These are phyloP conservation scores for Trichoderma atroviride DNA, from an alignment of 2,329 filamentous ascomycete genomes.

Conservation along the genomic window DNA sequence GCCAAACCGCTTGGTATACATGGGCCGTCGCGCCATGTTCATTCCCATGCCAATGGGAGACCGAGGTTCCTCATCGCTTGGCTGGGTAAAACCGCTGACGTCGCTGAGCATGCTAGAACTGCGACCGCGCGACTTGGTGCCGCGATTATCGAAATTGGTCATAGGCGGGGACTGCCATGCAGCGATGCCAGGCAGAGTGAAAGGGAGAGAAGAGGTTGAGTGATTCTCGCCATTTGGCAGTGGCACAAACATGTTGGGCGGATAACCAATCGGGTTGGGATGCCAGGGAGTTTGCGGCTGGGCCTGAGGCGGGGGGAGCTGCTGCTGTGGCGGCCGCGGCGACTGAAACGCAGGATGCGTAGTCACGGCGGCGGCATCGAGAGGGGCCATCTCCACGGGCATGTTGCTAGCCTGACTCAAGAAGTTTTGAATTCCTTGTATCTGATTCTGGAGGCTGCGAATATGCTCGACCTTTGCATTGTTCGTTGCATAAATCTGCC, in stretches of 20 bases:
- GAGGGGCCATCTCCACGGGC: conserved; percentile 35
- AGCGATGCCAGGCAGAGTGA: conserved; percentile 37
- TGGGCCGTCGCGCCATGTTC: conserved; percentile 20
- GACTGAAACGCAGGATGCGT: conserved; percentile 20
- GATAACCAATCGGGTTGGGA: conserved; percentile 41
- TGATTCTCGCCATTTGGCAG: conserved; percentile 40
- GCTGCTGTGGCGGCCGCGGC: conserved; percentile 22
- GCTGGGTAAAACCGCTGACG: conserved; percentile 68
- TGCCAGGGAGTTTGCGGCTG: conserved; percentile 40
- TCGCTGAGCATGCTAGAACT: conserved; percentile 70
- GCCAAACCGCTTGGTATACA: conserved; percentile 27
- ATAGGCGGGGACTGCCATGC: conserved; percentile 45
- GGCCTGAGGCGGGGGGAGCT: conserved; percentile 21
- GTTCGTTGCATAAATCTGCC: conserved; percentile 43
- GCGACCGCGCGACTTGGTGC: conserved; percentile 54
- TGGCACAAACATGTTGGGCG: conserved; percentile 39
- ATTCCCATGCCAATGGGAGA: conserved; percentile 30
- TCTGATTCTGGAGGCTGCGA: conserved; percentile 37
- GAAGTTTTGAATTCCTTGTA: conserved; percentile 39
- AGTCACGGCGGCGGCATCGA: background rate
- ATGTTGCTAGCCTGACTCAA: conserved; percentile 39
- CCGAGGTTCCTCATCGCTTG: conserved; percentile 53
- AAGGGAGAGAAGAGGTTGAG: conserved; percentile 37
- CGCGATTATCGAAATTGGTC: conserved; percentile 41
- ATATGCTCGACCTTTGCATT: conserved; percentile 38